phyloP scores from a whole-genome alignment of 2,329 filamentous ascomycete genomes.

The Sphaerulina vaccinii region DNA sequence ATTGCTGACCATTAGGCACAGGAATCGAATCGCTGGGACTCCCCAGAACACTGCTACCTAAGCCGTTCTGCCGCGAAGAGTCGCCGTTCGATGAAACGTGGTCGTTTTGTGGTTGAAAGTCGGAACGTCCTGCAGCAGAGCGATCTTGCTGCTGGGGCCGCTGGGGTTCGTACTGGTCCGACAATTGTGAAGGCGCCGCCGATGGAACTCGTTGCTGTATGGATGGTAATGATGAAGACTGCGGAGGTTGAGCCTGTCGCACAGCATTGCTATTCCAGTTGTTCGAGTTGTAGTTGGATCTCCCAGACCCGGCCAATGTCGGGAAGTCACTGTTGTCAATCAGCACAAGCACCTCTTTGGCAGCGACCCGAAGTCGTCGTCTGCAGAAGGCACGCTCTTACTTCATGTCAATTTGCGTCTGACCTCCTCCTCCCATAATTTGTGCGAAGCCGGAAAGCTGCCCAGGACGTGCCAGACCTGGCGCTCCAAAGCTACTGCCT shows the following conservation, averaged over 20 bases:
- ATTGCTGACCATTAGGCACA: constrained; percentile 27
- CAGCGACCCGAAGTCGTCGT: too few species aligned
- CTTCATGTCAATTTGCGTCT: constrained; percentile 39
- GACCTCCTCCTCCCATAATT: constrained; percentile 36
- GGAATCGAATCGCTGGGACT: constrained; percentile 28
- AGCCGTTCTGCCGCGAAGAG: constrained; percentile 23
- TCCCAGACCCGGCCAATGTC: constrained; percentile 57
- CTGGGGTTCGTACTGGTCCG: constrained; percentile 58
- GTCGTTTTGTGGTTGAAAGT: constrained; percentile 60
- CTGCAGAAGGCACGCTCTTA: constrained; percentile 24
- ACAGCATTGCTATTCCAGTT: constrained; percentile 56
- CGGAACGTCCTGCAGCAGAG: constrained; percentile 53
- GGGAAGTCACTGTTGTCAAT: constrained; percentile 57
- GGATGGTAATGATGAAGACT: constrained; percentile 39
- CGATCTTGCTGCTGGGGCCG: constrained; percentile 41
- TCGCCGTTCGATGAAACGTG: constrained; percentile 48
- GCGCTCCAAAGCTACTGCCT: constrained; percentile 35
- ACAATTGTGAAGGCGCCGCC: constrained; percentile 43
- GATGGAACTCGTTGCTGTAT: constrained; percentile 45
- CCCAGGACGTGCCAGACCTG: constrained; percentile 28
- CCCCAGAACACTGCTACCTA: constrained; percentile 23
- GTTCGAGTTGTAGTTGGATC: constrained; percentile 56
- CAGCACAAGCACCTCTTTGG: constrained; percentile 15
- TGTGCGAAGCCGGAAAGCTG: constrained; percentile 38
- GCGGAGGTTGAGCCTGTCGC: constrained; percentile 47